phyloP scores from a whole-genome alignment of 495 filamentous ascomycete genomes.

The Bathelium albidoporum region DNA sequence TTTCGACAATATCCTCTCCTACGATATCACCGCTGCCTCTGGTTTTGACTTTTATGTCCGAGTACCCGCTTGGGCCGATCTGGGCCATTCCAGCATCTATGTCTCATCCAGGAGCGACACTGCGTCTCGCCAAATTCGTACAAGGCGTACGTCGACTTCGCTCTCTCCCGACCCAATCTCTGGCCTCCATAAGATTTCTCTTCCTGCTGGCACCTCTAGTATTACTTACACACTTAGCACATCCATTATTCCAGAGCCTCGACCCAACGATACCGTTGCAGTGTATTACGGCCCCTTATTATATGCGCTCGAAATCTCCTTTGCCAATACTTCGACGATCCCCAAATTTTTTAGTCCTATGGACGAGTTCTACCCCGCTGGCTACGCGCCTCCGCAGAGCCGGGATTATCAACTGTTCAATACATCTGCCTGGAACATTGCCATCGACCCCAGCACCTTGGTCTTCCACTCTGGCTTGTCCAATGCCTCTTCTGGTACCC shows the following conservation, averaged over 20 bases:
- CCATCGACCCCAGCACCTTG: conserved; percentile 39
- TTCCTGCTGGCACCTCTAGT: conserved; percentile 24
- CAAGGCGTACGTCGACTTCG: conserved; percentile 7
- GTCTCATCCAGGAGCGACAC: background rate
- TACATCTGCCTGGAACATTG: conserved; percentile 37
- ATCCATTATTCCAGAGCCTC: conserved; percentile 22
- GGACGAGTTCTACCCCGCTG: conserved; percentile 13
- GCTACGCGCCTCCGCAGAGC: conserved; percentile 26
- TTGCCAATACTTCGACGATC: conserved; percentile 20
- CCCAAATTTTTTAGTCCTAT: conserved; percentile 20
- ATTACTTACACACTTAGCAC: conserved; percentile 24
- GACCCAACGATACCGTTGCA: conserved; percentile 45
- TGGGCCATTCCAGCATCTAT: conserved; percentile 10
- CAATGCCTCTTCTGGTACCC: conserved; percentile 10
- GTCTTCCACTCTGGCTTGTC: conserved; percentile 20
- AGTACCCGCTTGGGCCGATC: conserved; percentile 39
- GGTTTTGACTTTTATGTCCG: conserved; percentile 41
- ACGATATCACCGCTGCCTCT: conserved; percentile 34
- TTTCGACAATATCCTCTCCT: conserved; percentile 38
- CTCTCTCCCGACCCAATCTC: conserved; percentile 17
- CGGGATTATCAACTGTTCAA: conserved; percentile 33
- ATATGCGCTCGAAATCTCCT: conserved; percentile 41
- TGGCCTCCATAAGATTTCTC: conserved; percentile 27
- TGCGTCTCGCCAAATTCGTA: background rate
- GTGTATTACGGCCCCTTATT: conserved; percentile 45